phyloP scores from a whole-genome alignment of 1,284 basidiomycete species.

The Gomphus bonarii region DNA sequence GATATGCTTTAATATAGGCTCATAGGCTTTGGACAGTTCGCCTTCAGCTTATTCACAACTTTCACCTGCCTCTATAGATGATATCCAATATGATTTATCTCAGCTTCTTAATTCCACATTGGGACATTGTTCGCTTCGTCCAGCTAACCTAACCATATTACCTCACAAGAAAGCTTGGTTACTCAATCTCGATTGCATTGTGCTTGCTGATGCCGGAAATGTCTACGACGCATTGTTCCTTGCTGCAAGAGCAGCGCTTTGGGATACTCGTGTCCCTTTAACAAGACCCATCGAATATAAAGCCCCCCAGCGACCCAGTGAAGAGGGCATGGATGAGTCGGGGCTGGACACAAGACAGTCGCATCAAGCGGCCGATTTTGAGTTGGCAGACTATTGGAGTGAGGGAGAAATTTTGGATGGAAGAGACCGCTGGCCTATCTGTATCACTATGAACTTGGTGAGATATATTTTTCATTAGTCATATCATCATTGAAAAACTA shows the following conservation, averaged over 20 bases:
- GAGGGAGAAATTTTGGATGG: conserved; percentile 57
- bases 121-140: conserved; percentile 50
- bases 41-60: conserved; percentile 67
- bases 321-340: conserved; percentile 23
- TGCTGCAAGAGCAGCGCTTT: conserved; percentile 63
- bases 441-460: conserved; percentile 67
- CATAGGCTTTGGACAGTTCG: conserved; percentile 41
- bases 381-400: conserved; percentile 76
- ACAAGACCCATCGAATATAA: conserved; percentile 58
- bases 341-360: conserved; percentile 45
- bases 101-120: conserved; percentile 47
- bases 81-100: conserved; percentile 60
- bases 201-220: conserved; percentile 65
- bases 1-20: not conserved
- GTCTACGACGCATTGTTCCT: conserved; percentile 67
- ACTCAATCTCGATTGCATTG: conserved; percentile 54
- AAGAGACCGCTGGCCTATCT: conserved; percentile 58
- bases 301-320: not conserved
- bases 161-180: conserved; percentile 58
- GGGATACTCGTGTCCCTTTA: conserved; percentile 69
- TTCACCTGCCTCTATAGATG: conserved; percentile 50
- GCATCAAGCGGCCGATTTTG: conserved; percentile 57
- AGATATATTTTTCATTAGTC: conserved; percentile 14
- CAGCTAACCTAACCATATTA: conserved; percentile 51
- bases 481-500: not conserved